Evolutionary conservation across 306 rosid species (phyloP).

Genomic region (Castanospermum australe): DNA sequence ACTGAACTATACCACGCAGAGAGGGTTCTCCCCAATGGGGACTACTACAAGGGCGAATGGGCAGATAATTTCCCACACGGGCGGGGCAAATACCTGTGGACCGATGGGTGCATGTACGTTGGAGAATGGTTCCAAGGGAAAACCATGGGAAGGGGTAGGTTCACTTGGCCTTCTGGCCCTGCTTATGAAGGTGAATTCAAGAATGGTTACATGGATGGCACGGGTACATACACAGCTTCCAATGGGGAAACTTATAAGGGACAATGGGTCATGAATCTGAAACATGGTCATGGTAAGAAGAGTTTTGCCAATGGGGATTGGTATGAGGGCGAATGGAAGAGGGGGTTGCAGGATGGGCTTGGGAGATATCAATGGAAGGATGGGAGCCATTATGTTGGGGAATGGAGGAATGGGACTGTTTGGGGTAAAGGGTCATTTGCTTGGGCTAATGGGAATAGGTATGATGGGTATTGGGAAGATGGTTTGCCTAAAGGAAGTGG

Average conservation of each 20-base stretch:
- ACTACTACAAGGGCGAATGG: constrained; percentile 86
- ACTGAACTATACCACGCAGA: constrained; percentile 57
- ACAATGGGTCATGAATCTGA: constrained; percentile 81
- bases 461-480: constrained; percentile 81
- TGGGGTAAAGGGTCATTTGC: constrained; percentile 69
- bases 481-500: constrained; percentile 80
- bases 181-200: constrained; percentile 86
- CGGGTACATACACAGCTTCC: constrained; percentile 49
- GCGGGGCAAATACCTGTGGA: constrained; percentile 83
- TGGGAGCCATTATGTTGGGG: constrained; percentile 61
- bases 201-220: constrained; percentile 80
- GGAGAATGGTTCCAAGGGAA: constrained; percentile 87
- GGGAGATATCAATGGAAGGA: constrained; percentile 77
- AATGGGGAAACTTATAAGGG: constrained; percentile 72
- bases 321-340: constrained; percentile 83
- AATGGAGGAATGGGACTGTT: constrained; percentile 81
- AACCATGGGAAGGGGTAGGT: constrained; percentile 79
- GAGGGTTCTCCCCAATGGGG: constrained; percentile 76
- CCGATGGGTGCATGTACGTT: constrained; percentile 79
- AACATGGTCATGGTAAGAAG: constrained; percentile 73
- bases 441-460: constrained; percentile 71
- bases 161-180: constrained; percentile 88
- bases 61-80: constrained; percentile 78
- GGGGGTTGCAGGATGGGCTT: constrained; percentile 72
- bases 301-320: constrained; percentile 56